Evolutionary conservation across 495 filamentous ascomycete genomes (phyloP).

Genomic region (Trypethelium eluteriae): DNA sequence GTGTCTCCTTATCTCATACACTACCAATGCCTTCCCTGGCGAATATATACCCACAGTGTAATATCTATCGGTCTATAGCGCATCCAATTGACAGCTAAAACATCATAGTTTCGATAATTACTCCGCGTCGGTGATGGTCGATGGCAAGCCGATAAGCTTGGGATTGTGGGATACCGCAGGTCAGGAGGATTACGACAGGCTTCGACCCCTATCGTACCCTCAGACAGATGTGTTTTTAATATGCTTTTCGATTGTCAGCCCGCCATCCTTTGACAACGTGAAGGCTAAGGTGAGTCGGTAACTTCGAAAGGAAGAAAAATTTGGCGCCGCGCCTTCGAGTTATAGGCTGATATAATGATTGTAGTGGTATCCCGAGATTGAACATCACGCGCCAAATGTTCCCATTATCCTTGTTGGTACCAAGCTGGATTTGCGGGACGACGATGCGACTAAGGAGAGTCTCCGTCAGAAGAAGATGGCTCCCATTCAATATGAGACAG

Average conservation of each 20-base stretch:
- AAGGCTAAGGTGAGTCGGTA: constrained; percentile 68
- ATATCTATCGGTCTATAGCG: constrained; percentile 35
- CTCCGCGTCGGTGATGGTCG: constrained; percentile 96
- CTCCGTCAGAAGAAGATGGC: constrained; percentile 83
- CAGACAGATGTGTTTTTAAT: constrained; percentile 98
- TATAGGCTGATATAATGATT: constrained; percentile 4
- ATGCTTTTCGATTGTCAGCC: constrained; percentile 97
- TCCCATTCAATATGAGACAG: constrained; percentile 84
- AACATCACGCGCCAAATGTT: constrained; percentile 89
- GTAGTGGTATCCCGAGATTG: constrained; percentile 94
- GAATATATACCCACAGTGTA: constrained; percentile 99
- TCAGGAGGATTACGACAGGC: constrained; percentile 95
- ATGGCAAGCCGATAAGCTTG: constrained; percentile 91
- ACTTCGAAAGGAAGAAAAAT: neutral
- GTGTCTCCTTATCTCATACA: constrained; percentile 98
- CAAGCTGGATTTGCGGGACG: constrained; percentile 91
- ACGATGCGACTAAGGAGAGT: constrained; percentile 66
- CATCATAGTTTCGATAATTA: constrained; percentile 91
- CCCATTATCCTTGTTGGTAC: constrained; percentile 97
- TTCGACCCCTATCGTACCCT: constrained; percentile 91
- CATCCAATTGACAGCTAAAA: neutral
- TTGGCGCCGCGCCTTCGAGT: neutral
- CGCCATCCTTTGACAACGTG: constrained; percentile 95
- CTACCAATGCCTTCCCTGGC: constrained; percentile 96
- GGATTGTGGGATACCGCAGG: constrained; percentile 98